Percentiles rank a stretch among this genome's conserved stretches.
Conservation (phyloP, 2,329 filamentous ascomycete species). For the Hymenoscyphus albidus region DNA sequence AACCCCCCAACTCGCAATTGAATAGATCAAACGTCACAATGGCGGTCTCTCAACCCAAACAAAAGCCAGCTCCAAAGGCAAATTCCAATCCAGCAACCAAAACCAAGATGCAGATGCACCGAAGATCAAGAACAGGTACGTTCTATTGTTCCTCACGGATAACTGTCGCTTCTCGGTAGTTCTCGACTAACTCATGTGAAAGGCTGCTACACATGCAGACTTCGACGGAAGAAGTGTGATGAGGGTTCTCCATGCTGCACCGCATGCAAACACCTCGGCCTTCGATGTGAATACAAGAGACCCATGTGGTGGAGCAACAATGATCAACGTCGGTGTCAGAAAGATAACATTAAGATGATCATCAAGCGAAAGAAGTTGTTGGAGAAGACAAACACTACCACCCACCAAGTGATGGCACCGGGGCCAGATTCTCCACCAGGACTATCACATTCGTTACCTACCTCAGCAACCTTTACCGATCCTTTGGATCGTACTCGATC, state of each 20-base stretch:
- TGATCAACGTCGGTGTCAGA: conserved; percentile 78
- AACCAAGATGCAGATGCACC: conserved; percentile 81
- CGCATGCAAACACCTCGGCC: conserved; percentile 66
- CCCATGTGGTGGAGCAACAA: conserved; percentile 97
- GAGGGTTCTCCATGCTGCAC: conserved; percentile 60
- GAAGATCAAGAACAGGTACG: conserved; percentile 90
- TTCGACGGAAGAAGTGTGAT: conserved; percentile 67
- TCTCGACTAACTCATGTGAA: conserved; percentile 41
- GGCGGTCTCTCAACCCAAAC: conserved; percentile 59
- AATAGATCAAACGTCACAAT: conserved; percentile 42
- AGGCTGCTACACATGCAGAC: conserved; percentile 65
- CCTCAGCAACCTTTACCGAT: conserved; percentile 76
- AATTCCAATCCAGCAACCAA: conserved; percentile 51
- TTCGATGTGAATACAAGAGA: conserved; percentile 93
- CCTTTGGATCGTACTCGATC: conserved; percentile 69
- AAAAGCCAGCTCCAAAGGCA: conserved; percentile 54
- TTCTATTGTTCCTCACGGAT: conserved; percentile 31
- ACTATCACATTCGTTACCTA: conserved; percentile 76
- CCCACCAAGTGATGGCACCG: conserved; percentile 44
- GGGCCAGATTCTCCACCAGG: conserved; percentile 65
- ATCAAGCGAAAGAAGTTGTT: conserved; percentile 96
- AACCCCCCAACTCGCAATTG: conserved; percentile 56
- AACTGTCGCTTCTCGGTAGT: conserved; percentile 42
- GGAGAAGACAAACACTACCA: conserved; percentile 66
- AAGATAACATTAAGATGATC: conserved; percentile 93